Percentiles rank a stretch among this genome's conserved stretches.
Conservation (phyloP, 208 protist genomes). For the Leishmania martiniquensis region DNA sequence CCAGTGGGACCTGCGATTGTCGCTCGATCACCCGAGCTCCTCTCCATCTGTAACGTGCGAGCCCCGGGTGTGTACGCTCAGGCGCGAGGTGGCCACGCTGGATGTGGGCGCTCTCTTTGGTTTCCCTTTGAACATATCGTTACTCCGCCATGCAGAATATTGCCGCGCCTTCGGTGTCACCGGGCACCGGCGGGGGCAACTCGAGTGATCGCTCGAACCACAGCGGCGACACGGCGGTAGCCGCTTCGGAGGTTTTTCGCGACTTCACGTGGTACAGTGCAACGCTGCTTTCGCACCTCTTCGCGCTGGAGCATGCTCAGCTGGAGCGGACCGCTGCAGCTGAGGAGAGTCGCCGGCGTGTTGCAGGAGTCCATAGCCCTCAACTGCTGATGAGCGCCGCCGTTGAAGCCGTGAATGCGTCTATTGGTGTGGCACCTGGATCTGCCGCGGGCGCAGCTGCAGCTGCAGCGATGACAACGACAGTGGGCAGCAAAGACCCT, state of each 20-base stretch:
- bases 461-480: background rate
- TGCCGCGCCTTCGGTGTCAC: background rate
- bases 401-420: conserved; percentile 9
- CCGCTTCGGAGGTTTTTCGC: conserved; percentile 23
- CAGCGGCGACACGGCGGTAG: background rate
- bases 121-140: background rate
- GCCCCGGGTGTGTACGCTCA: background rate
- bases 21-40: too few relatives aligned
- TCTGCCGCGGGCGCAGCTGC: background rate
- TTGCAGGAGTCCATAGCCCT: conserved; percentile 13
- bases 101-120: background rate
- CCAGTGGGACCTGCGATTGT: too few relatives aligned
- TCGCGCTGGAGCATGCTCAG: conserved; percentile 38
- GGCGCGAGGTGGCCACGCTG: background rate
- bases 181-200: conserved; percentile 7
- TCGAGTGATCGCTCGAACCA: conserved; percentile 11
- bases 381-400: conserved; percentile 30
- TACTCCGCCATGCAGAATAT: background rate
- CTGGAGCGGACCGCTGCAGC: conserved; percentile 19
- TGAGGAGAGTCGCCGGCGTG: conserved; percentile 19
- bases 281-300: conserved; percentile 48
- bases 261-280: conserved; percentile 49
- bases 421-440: background rate
- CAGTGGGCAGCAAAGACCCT: background rate
- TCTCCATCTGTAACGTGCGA: background rate